Evolutionary conservation across 805 yeast genomes (phyloP).

Genomic region (Tetrapisispora fleetii): DNA sequence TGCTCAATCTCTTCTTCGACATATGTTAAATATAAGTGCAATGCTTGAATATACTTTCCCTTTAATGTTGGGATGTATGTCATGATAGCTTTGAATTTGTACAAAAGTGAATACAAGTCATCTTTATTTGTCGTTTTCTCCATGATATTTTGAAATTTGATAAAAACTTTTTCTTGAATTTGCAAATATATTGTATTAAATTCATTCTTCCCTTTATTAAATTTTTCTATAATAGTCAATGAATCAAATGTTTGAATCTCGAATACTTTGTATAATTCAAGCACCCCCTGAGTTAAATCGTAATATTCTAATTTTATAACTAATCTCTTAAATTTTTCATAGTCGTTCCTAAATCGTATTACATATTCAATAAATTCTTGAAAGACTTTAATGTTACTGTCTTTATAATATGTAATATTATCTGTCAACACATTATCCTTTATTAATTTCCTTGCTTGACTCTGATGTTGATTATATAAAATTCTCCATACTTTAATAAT

Average conservation of each 20-base stretch:
- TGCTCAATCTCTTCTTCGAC: conserved; percentile 38
- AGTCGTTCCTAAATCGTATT: conserved; percentile 33
- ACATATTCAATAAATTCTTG: conserved; percentile 33
- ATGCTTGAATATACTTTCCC: background rate
- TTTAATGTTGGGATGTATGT: background rate
- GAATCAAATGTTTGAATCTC: background rate
- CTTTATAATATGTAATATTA: background rate
- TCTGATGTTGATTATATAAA: background rate
- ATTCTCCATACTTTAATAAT: conserved; percentile 37
- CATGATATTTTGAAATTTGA: background rate
- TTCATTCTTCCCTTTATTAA: background rate
- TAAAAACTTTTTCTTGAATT: background rate
- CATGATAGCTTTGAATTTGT: background rate
- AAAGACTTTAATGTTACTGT: conserved; percentile 32
- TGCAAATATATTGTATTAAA: background rate
- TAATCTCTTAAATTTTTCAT: conserved; percentile 37
- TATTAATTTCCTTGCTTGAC: background rate
- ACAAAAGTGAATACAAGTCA: background rate
- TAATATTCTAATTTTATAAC: conserved; percentile 32
- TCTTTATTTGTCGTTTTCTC: background rate
- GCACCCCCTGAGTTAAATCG: background rate
- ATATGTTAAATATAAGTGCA: conserved; percentile 35
- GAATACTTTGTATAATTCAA: background rate
- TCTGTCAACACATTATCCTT: background rate
- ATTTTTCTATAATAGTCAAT: background rate